Percentiles rank a stretch among this genome's conserved stretches.
phyloP scores from a whole-genome alignment of 345 rosid species.

The Excoecaria cochinchinensis region DNA sequence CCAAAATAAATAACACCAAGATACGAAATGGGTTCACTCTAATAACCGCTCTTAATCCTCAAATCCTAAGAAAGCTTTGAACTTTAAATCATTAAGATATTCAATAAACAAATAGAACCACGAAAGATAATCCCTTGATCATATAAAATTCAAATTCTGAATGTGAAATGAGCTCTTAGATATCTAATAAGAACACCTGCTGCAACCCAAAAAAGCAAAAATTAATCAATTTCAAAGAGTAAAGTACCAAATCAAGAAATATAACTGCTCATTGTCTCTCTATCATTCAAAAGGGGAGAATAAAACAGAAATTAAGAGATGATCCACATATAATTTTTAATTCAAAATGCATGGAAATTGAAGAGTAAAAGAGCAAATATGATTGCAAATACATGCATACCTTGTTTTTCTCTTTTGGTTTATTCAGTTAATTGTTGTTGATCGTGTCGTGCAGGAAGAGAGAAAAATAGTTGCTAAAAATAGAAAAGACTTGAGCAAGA shows the following conservation, averaged over 20 bases:
- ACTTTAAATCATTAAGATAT: slow-evolving; percentile 16
- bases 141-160: slow-evolving; percentile 20
- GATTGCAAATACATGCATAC: neutral
- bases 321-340: neutral
- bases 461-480: slow-evolving; percentile 30
- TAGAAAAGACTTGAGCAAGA: slow-evolving; percentile 25
- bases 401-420: slow-evolving; percentile 1
- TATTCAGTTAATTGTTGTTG: neutral
- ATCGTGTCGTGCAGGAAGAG: slow-evolving; percentile 3
- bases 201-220: slow-evolving; percentile 8
- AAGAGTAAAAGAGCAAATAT: neutral
- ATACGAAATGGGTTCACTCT: slow-evolving; percentile 10
- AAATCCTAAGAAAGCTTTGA: slow-evolving; percentile 7
- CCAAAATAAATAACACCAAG: slow-evolving; percentile 6
- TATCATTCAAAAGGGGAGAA: neutral
- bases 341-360: neutral
- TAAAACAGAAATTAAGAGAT: neutral
- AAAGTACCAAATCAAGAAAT: slow-evolving; percentile 4
- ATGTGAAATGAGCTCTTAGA: slow-evolving; percentile 2
- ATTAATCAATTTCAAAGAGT: neutral
- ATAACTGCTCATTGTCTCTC: neutral
- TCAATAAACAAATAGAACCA: neutral
- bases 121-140: slow-evolving; percentile 1
- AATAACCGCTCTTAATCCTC: slow-evolving; percentile 17
- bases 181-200: slow-evolving; percentile 13